Base-by-base conservation (phyloP, 257 asterid genomes). In the Ilex aquifolium region DNA sequence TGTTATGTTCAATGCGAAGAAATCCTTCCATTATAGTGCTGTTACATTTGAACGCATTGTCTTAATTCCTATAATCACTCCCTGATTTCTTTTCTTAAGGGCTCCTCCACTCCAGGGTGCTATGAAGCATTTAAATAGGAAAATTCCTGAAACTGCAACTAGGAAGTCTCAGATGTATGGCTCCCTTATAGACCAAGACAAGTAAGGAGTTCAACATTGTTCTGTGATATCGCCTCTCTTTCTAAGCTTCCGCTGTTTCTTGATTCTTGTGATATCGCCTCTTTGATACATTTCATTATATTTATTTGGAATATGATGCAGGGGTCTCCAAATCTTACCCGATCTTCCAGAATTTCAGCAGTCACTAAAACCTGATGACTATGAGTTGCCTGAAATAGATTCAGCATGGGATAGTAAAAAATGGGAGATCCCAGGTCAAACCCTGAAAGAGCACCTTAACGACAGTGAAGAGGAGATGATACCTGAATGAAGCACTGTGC, bases 341-440 rank as follows among this genome's bases (percentile, higher is more conserved):
- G 86, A 83, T 55, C 95, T 90, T 73, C 97, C 96, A 54, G 95
- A 87, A 42, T 90, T 90, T 69, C 81, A 83, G 79, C 55, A 87
- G 71, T 90, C 96, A 0, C 69, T 90, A 68, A 85, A 79, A 73
- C 93, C 95, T 0, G 97, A 90, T 61, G 97, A 86, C 31, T 87
- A 76, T 31, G 82, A 70, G 70, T 65, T 90, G 62, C 97, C 96
- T 2, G 74, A 64, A 59, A 6, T 74, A 32, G 82, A 85, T 76
- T 74, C 83, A 27, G 79, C 83, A 29, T 90, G 97, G 97, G 64
- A 73, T 64, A 66, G 56, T 56, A 80, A 73, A 10, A 76, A 70
- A 44, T 83, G 81, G 85, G 82, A 86, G 16, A 69, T 82, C 46
- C 78, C 77, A 13, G 75, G 64, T 51, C 82, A 74, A 67, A 55